Evolutionary conservation across 129 eudicot species (phyloP).

Genomic region (Lonicera japonica): DNA sequence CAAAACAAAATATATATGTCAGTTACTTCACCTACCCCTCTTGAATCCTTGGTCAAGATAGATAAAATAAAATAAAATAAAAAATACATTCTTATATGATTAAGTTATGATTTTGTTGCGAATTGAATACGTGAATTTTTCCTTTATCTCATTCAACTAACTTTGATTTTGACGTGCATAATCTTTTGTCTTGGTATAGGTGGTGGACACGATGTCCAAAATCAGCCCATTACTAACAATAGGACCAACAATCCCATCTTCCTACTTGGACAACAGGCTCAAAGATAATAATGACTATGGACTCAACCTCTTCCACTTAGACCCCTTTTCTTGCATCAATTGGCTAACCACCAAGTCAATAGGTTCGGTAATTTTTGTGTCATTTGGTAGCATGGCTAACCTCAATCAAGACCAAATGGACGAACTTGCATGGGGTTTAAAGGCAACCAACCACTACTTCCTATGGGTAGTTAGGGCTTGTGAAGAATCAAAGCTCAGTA

Average conservation of each 20-base stretch:
- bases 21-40: no score
- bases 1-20: no score
- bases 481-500: conserved; percentile 28
- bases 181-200: conserved; percentile 16
- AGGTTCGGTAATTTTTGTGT: conserved; percentile 39
- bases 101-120: no score
- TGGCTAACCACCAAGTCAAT: conserved; percentile 49
- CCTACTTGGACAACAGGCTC: conserved; percentile 30
- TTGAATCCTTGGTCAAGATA: no score
- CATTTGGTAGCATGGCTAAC: conserved; percentile 54
- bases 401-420: conserved; percentile 34
- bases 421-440: conserved; percentile 41
- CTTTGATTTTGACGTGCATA: no score
- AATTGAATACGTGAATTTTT: no score
- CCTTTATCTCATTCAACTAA: no score
- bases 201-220: conserved; percentile 38
- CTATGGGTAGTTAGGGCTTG: conserved; percentile 47
- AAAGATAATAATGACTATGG: conserved; percentile 31
- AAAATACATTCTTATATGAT: no score
- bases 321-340: conserved; percentile 8
- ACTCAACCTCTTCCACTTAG: conserved; percentile 29
- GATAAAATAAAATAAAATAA: no score
- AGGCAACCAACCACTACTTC: conserved; percentile 21
- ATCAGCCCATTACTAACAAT: conserved; percentile 30
- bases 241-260: conserved; percentile 71